Evolutionary conservation across 441 rosid genomes (phyloP), one percentile per base, ranked within the genome.

Genomic region (Populus hybrid): DNA sequence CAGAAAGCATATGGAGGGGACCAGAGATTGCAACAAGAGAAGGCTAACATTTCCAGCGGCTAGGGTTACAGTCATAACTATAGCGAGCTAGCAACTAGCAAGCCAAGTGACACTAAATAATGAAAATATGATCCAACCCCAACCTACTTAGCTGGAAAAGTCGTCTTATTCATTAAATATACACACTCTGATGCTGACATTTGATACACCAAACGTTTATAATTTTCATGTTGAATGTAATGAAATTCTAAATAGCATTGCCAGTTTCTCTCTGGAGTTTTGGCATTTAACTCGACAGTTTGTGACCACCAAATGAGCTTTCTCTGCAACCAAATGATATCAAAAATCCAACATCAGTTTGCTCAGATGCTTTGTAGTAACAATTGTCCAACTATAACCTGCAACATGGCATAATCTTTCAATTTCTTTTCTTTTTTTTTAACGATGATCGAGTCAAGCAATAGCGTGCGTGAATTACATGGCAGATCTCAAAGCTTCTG

Each of bases 31-130:
- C 16, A 20, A 35, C 4, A 6, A 59, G 40, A 18, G 14, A 20
- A 63, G 6, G 38, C 65, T 42, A 32, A 23, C 73, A 67, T 67
- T 50, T 34, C 59, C 42, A 57, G 38, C 8, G 67, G 50, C 40
- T 32, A 59, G 67, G 64, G 24, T 66, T 21, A 38, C 32, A 16
- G 40, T 71, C 26, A 8, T 26, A 34, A 21, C 24, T 72, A 23
- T 11, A 61, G 16, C 50, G 72, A 46, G 70, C 59, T 46, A 59
- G 10, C 72, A 3, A 73, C 57, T 57, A 73, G 70, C 71, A 54
- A 57, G 79, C 85, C 78, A 38, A 23, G 75, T 70, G 82, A 67
- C 77, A 74, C 75, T 34, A 42, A 14, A 14, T 30, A 76, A 23
- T 67, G 8, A 69, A 21, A 35, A 46, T 68, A 70, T 65, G n/a